phyloP scores from a whole-genome alignment of 106 monocot genomes.

The Dioscorea zingiberensis region DNA sequence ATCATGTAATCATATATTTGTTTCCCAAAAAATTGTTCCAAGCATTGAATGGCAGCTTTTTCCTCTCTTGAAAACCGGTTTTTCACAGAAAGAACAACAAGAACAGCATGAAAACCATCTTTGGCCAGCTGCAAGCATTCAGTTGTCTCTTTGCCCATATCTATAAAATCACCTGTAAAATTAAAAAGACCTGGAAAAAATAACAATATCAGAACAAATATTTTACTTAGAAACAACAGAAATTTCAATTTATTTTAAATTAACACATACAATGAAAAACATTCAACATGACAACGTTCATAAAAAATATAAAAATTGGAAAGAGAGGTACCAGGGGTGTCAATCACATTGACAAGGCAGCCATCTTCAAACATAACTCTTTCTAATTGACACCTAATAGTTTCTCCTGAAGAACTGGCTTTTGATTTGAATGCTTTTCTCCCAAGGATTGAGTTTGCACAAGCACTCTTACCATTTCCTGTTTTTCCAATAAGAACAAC shows the following conservation, averaged over 20 bases:
- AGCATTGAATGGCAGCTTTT: slow-evolving; percentile 49
- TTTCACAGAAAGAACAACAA: slow-evolving; percentile 70
- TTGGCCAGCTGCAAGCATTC: slow-evolving; percentile 79
- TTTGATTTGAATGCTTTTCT: slow-evolving; percentile 53
- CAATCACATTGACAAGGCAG: slow-evolving; percentile 75
- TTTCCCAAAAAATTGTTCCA: slow-evolving; percentile 67
- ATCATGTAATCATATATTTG: slow-evolving; percentile 13
- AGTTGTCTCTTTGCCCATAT: slow-evolving; percentile 84
- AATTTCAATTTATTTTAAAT: no score
- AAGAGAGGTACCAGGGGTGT: slow-evolving; percentile 79
- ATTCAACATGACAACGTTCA: no score
- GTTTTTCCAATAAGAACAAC: slow-evolving; percentile 77
- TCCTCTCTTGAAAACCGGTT: slow-evolving; percentile 73
- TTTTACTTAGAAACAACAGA: no score
- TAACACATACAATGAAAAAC: no score
- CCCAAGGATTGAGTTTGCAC: slow-evolving; percentile 78
- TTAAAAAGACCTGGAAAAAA: no score
- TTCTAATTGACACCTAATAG: slow-evolving; percentile 49
- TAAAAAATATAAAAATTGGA: no score
- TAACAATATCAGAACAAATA: no score
- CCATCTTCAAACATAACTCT: slow-evolving; percentile 53
- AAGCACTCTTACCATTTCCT: slow-evolving; percentile 86
- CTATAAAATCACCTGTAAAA: no score
- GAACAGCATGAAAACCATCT: slow-evolving; percentile 89
- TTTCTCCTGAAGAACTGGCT: slow-evolving; percentile 49